A percentile compares a stretch with the other conserved stretches of the same genome.
Evolutionary conservation across 331 rosid genomes (phyloP).

Genomic region (Malus hybrid): DNA sequence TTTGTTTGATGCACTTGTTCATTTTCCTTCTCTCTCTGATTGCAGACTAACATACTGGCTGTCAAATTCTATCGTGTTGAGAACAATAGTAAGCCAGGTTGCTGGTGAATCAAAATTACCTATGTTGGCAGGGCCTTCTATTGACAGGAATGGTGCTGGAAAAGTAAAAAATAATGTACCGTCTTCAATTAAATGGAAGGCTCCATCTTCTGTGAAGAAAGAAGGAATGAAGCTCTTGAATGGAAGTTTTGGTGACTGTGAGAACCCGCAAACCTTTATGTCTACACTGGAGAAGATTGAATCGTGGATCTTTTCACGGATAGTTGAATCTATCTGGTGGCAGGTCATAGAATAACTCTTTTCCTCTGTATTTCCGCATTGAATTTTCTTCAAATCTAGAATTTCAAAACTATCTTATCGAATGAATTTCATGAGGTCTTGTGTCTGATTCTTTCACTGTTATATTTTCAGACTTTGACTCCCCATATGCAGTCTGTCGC

Average conservation of each 20-base stretch:
- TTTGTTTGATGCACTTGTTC: slow-evolving; percentile 7
- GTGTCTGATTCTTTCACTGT: slow-evolving; percentile 7
- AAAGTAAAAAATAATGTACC: slow-evolving; percentile 34
- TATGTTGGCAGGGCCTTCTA: slow-evolving; percentile 29
- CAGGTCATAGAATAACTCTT: slow-evolving; percentile 49
- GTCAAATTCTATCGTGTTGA: slow-evolving; percentile 71
- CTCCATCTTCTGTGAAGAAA: slow-evolving; percentile 40
- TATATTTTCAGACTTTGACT: slow-evolving; percentile 65
- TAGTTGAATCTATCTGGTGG: slow-evolving; percentile 98
- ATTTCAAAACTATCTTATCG: not conserved
- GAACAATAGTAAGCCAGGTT: slow-evolving; percentile 65
- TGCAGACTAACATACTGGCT: slow-evolving; percentile 92
- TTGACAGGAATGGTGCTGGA: slow-evolving; percentile 43
- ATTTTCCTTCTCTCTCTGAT: slow-evolving; percentile 17
- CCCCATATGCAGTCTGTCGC: slow-evolving; percentile 79
- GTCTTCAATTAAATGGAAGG: slow-evolving; percentile 56
- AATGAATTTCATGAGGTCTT: not conserved
- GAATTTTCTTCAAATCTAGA: not conserved
- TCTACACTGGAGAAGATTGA: slow-evolving; percentile 77
- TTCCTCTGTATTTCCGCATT: slow-evolving; percentile 3
- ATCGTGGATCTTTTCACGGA: slow-evolving; percentile 91
- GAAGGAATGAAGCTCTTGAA: slow-evolving; percentile 25
- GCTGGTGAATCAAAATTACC: slow-evolving; percentile 22
- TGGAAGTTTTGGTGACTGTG: slow-evolving; percentile 54
- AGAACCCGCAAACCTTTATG: slow-evolving; percentile 45